phyloP scores from a whole-genome alignment of 208 protist species.

The Crithidia thermophila region DNA sequence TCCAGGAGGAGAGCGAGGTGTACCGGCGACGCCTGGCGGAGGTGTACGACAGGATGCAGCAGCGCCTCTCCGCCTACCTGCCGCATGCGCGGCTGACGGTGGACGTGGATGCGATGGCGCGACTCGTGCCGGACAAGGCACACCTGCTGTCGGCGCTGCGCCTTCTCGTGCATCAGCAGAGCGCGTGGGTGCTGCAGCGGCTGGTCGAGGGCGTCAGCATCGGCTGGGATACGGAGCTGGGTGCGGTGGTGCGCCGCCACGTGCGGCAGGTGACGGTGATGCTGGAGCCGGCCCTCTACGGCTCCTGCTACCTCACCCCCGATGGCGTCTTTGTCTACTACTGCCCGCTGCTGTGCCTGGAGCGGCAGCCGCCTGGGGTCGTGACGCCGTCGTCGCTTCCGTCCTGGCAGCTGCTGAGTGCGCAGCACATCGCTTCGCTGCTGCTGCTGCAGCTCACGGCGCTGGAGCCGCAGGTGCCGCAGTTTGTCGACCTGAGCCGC shows the following conservation, averaged over 20 bases:
- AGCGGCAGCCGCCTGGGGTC: conserved; percentile 33
- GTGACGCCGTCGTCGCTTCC: conserved; percentile 30
- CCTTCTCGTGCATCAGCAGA: conserved; percentile 63
- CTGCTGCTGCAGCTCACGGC: conserved; percentile 67
- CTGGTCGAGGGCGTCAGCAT: conserved; percentile 70
- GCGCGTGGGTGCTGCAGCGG: conserved; percentile 71
- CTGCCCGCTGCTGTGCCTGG: conserved; percentile 67
- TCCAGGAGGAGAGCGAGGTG: conserved; percentile 47
- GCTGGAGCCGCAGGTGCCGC: conserved; percentile 36
- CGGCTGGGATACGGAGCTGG: conserved; percentile 80
- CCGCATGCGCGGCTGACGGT: conserved; percentile 53
- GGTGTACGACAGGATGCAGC: conserved; percentile 41
- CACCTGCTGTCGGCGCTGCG: conserved; percentile 60
- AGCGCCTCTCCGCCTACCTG: conserved; percentile 53
- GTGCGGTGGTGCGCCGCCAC: conserved; percentile 56
- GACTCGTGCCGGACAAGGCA: conserved; percentile 42
- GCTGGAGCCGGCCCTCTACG: conserved; percentile 46
- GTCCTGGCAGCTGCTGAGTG: conserved; percentile 66
- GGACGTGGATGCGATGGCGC: conserved; percentile 42
- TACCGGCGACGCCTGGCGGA: conserved; percentile 48
- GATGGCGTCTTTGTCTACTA: conserved; percentile 65
- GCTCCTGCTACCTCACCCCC: conserved; percentile 50
- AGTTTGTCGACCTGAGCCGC: conserved; percentile 43
- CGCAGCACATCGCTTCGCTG: conserved; percentile 74
- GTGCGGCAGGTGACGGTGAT: conserved; percentile 59